A percentile compares a stretch with the other conserved stretches of the same genome.
Evolutionary conservation across 2,329 filamentous ascomycete genomes (phyloP).

Genomic region (Aspergillus ustus): DNA sequence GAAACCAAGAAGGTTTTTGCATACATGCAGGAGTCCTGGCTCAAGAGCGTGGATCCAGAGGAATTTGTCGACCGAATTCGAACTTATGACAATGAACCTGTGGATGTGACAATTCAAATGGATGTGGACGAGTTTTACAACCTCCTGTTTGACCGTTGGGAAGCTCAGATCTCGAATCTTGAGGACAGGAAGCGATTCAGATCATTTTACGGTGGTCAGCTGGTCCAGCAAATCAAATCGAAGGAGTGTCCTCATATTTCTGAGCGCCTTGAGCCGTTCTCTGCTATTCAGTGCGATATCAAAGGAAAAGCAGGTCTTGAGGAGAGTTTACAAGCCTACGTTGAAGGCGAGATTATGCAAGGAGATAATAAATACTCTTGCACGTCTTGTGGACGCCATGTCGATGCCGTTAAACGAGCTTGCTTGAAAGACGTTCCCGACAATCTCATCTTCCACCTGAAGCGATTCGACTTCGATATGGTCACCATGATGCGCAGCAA

Average conservation of each 20-base stretch:
- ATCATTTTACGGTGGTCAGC: slow-evolving; percentile 86
- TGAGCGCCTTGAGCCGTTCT: slow-evolving; percentile 86
- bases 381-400: slow-evolving; percentile 82
- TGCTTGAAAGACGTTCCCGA: slow-evolving; percentile 92
- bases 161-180: slow-evolving; percentile 72
- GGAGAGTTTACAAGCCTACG: slow-evolving; percentile 92
- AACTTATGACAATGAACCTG: slow-evolving; percentile 78
- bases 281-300: slow-evolving; percentile 93
- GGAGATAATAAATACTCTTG: slow-evolving; percentile 99
- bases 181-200: slow-evolving; percentile 75
- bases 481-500: slow-evolving; percentile 79
- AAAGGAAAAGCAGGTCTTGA: slow-evolving; percentile 84
- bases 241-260: slow-evolving; percentile 95
- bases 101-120: slow-evolving; percentile 92
- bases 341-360: slow-evolving; percentile 95
- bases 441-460: slow-evolving; percentile 93
- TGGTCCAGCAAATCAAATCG: slow-evolving; percentile 93
- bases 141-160: slow-evolving; percentile 87
- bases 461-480: slow-evolving; percentile 58
- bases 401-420: slow-evolving; percentile 87
- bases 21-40: slow-evolving; percentile 80
- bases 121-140: slow-evolving; percentile 99
- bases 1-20: slow-evolving; percentile 83
- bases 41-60: slow-evolving; percentile 73
- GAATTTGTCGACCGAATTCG: slow-evolving; percentile 75